Conservation (phyloP, 2,329 filamentous ascomycete genomes). For the Massarina eburnea region DNA sequence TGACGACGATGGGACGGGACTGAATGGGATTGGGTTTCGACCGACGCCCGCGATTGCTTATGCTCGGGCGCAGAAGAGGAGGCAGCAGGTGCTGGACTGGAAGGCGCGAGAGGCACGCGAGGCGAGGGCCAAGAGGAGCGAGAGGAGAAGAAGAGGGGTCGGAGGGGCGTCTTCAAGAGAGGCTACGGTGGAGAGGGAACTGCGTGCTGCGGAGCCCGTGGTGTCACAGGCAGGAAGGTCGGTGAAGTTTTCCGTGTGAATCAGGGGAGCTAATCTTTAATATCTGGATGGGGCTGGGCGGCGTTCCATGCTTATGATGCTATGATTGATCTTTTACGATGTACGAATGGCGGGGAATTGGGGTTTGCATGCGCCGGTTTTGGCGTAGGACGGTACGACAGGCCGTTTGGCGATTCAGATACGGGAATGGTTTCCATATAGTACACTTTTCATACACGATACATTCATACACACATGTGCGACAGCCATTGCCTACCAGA, state of each 20-base stretch:
- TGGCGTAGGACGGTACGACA: neutral
- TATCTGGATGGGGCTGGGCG: neutral
- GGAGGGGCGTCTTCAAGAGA: constrained; percentile 31
- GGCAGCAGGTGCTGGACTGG: constrained; percentile 63
- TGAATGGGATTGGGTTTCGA: constrained; percentile 65
- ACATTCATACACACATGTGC: too few species aligned
- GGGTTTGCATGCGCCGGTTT: constrained; percentile 55
- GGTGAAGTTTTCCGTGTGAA: constrained; percentile 38
- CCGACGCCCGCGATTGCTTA: constrained; percentile 62
- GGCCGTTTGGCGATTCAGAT: neutral
- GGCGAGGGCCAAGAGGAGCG: constrained; percentile 58
- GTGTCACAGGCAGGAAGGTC: constrained; percentile 16
- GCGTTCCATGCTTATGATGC: constrained; percentile 6
- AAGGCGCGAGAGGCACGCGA: constrained; percentile 60
- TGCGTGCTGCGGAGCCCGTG: constrained; percentile 6
- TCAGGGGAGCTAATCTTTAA: neutral
- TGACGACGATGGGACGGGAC: constrained; percentile 63
- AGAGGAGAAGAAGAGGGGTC: constrained; percentile 48
- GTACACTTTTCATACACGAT: constrained; percentile 15
- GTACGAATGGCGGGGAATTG: constrained; percentile 52
- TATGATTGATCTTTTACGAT: constrained; percentile 9
- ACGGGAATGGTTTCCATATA: constrained; percentile 1
- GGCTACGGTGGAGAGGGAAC: constrained; percentile 29
- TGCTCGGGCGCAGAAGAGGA: constrained; percentile 57
- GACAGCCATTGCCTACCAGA: constrained; percentile 38